phyloP scores from a whole-genome alignment of 192 early-diverging fungal species.

The Podila verticillata region DNA sequence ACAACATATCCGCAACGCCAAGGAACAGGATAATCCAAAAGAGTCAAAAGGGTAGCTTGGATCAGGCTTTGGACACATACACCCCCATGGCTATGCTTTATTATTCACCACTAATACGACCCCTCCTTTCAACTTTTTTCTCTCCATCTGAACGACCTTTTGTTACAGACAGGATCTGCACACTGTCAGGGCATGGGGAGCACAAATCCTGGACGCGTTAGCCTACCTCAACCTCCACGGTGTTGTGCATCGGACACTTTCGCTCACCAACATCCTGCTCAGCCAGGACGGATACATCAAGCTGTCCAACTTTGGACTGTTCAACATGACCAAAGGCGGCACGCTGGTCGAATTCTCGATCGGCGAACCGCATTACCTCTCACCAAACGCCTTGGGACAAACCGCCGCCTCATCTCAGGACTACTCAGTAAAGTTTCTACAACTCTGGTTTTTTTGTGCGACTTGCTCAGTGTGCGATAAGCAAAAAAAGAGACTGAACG shows the following conservation, averaged over 20 bases:
- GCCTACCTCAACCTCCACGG: constrained; percentile 57
- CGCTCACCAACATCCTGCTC: constrained; percentile 58
- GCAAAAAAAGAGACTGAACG: no score
- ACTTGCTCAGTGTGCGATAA: neutral
- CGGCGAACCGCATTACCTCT: constrained; percentile 58
- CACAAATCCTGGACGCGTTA: constrained; percentile 62
- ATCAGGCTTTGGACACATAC: neutral
- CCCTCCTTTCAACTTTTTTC: no score
- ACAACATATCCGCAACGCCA: constrained; percentile 13
- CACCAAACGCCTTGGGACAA: constrained; percentile 39
- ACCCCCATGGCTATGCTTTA: neutral
- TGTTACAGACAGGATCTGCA: constrained; percentile 23
- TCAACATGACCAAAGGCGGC: constrained; percentile 65
- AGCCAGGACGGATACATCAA: constrained; percentile 59
- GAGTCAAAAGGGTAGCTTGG: constrained; percentile 24
- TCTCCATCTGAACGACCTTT: neutral
- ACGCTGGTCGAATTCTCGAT: constrained; percentile 69
- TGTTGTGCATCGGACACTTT: constrained; percentile 57
- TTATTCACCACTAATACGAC: neutral
- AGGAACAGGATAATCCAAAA: constrained; percentile 13
- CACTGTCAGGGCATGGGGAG: constrained; percentile 55
- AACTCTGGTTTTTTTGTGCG: neutral
- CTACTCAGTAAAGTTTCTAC: constrained; percentile 19
- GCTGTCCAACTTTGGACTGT: constrained; percentile 66
- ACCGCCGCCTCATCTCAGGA: constrained; percentile 6